These are phyloP conservation scores for Phytophthora macrochlamydospora DNA, from an alignment of 352 stramenopile genomes.

Conservation along the genomic window DNA sequence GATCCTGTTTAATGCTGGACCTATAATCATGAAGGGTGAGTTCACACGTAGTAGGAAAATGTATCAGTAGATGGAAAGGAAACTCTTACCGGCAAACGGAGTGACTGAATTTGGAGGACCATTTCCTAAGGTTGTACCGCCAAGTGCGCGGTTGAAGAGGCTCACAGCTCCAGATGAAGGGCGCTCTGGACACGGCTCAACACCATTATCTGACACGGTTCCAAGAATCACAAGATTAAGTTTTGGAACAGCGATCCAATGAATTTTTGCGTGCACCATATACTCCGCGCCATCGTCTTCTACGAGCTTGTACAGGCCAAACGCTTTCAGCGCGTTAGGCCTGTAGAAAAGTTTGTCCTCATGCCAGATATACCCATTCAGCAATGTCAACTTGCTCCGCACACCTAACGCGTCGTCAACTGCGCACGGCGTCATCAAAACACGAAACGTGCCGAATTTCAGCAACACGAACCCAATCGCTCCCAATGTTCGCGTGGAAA, in stretches of 20 bases:
- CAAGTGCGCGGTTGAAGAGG: constrained; percentile 21
- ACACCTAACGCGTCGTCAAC: constrained; percentile 22
- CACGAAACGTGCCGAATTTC: constrained; percentile 14
- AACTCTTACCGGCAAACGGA: no score
- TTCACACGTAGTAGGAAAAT: no score
- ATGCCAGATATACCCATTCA: constrained; percentile 25
- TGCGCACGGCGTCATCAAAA: constrained; percentile 16
- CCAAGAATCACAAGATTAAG: constrained; percentile 20
- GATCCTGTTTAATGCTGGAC: no score
- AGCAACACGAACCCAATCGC: constrained; percentile 9
- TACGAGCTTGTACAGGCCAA: constrained; percentile 23
- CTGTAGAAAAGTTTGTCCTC: constrained; percentile 24
- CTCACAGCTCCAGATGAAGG: constrained; percentile 8
- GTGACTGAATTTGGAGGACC: no score
- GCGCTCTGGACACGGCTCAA: constrained; percentile 7
- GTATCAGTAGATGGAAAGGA: no score
- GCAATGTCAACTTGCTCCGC: constrained; percentile 27
- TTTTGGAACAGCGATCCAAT: constrained; percentile 16
- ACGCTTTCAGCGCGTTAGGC: constrained; percentile 20
- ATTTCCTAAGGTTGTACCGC: background rate
- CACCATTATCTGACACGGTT: constrained; percentile 4
- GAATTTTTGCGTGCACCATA: constrained; percentile 15
- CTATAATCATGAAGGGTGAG: no score
- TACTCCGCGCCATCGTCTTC: constrained; percentile 14
- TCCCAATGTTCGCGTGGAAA: constrained; percentile 10